A percentile compares a stretch with the other conserved stretches of the same genome.
Evolutionary conservation across 495 filamentous ascomycete genomes (phyloP).

Genomic region (Hypoxylon lenormandii): DNA sequence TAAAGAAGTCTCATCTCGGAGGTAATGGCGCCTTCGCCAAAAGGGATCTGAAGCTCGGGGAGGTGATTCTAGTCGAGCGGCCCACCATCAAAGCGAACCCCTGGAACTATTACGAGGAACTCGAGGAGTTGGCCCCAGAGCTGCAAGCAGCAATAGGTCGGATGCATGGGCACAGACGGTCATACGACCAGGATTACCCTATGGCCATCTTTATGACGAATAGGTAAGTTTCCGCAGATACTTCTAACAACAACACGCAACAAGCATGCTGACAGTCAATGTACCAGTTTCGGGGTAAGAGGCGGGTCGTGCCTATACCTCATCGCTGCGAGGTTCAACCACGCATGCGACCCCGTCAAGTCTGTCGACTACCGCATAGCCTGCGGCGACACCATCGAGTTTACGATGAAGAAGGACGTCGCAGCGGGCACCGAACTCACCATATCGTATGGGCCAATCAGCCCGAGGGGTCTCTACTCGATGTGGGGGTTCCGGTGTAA

Average conservation of each 20-base stretch:
- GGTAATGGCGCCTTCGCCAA: constrained; percentile 52
- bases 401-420: constrained; percentile 34
- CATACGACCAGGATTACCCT: neutral
- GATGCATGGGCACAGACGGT: constrained; percentile 34
- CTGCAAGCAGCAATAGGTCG: constrained; percentile 16
- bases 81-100: constrained; percentile 39
- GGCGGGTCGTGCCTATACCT: constrained; percentile 44
- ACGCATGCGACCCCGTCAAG: constrained; percentile 42
- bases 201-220: constrained; percentile 44
- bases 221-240: constrained; percentile 40
- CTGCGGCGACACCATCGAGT: constrained; percentile 2
- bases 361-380: constrained; percentile 43
- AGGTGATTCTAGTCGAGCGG: constrained; percentile 48
- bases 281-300: constrained; percentile 19
- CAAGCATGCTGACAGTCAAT: constrained; percentile 3
- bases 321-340: constrained; percentile 54
- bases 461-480: constrained; percentile 39
- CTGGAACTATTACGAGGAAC: constrained; percentile 25
- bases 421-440: constrained; percentile 49
- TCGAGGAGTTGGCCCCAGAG: constrained; percentile 28
- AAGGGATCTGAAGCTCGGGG: constrained; percentile 35
- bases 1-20: constrained; percentile 42
- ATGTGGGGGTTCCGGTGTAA: constrained; percentile 52
- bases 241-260: neutral
- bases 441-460: constrained; percentile 49